These are phyloP conservation scores for Taiozyma onychis DNA, from an alignment of 1,139 yeast genomes.

Conservation along the genomic window DNA sequence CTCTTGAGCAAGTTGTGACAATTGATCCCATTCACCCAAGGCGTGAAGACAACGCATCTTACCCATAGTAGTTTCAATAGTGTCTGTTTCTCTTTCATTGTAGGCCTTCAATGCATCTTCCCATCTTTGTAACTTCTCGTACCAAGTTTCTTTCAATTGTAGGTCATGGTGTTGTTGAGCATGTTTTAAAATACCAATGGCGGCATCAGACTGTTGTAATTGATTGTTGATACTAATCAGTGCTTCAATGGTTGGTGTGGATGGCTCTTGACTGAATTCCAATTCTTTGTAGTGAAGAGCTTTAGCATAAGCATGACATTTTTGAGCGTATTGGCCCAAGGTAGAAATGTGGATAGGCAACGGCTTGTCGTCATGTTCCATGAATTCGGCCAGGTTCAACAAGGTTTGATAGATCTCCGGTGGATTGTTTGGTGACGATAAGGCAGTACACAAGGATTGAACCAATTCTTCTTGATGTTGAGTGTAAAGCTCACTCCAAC, in stretches of 20 bases:
- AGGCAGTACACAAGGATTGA: slow-evolving; percentile 77
- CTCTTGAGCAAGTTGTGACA: slow-evolving; percentile 78
- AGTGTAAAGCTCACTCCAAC: slow-evolving; percentile 93
- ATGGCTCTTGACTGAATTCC: slow-evolving; percentile 90
- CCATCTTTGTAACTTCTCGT: slow-evolving; percentile 95
- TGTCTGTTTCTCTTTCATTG: slow-evolving; percentile 56
- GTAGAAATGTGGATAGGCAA: slow-evolving; percentile 87
- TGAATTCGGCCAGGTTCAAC: slow-evolving; percentile 85
- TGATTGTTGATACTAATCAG: slow-evolving; percentile 90
- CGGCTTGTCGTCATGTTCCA: slow-evolving; percentile 97
- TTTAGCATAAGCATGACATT: slow-evolving; percentile 96
- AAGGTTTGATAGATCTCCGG: slow-evolving; percentile 93
- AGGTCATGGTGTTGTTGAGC: slow-evolving; percentile 92
- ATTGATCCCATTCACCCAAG: slow-evolving; percentile 94
- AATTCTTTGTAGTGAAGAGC: slow-evolving; percentile 94
- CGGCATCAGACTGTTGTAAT: slow-evolving; percentile 95
- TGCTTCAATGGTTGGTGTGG: slow-evolving; percentile 88
- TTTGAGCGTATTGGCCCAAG: slow-evolving; percentile 86
- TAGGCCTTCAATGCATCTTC: slow-evolving; percentile 94
- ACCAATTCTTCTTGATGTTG: slow-evolving; percentile 89
- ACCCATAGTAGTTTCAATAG: slow-evolving; percentile 85
- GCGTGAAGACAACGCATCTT: slow-evolving; percentile 98
- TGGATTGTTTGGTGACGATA: slow-evolving; percentile 87
- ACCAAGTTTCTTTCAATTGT: slow-evolving; percentile 96
- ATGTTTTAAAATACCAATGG: slow-evolving; percentile 91